These are phyloP conservation scores for Trypanosoma vivax DNA, from an alignment of 208 protist species.

Conservation along the genomic window DNA sequence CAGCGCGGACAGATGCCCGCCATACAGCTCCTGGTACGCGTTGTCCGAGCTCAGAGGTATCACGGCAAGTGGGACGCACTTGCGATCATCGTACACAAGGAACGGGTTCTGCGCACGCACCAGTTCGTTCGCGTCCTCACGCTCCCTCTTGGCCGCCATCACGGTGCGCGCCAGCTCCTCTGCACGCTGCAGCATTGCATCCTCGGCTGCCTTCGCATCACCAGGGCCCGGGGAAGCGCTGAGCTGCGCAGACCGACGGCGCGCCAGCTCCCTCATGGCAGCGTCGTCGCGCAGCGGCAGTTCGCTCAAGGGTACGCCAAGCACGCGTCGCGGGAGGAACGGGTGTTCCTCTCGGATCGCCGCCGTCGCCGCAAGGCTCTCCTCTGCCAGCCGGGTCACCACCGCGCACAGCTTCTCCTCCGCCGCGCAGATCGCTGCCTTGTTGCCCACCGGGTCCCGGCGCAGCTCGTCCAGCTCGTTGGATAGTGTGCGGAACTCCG, in stretches of 20 bases:
- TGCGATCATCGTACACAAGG: conserved; percentile 5
- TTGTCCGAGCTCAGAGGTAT: background rate
- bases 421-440: background rate
- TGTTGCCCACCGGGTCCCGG: background rate
- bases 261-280: background rate
- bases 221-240: background rate
- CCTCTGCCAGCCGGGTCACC: background rate
- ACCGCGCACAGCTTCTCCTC: background rate
- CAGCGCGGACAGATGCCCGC: background rate
- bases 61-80: background rate
- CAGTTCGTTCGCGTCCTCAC: background rate
- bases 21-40: background rate
- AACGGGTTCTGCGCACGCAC: conserved; percentile 3
- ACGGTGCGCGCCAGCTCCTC: background rate
- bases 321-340: background rate
- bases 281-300: conserved; percentile 1
- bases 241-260: background rate
- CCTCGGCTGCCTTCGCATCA: background rate
- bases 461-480: conserved; percentile 3
- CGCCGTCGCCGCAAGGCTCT: background rate
- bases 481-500: background rate
- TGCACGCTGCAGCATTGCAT: background rate
- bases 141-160: background rate
- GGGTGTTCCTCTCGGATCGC: background rate
- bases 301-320: background rate